Percentiles rank a stretch among this genome's conserved stretches.
phyloP scores from a whole-genome alignment of 352 stramenopile species.

The Pythium phragmitis region DNA sequence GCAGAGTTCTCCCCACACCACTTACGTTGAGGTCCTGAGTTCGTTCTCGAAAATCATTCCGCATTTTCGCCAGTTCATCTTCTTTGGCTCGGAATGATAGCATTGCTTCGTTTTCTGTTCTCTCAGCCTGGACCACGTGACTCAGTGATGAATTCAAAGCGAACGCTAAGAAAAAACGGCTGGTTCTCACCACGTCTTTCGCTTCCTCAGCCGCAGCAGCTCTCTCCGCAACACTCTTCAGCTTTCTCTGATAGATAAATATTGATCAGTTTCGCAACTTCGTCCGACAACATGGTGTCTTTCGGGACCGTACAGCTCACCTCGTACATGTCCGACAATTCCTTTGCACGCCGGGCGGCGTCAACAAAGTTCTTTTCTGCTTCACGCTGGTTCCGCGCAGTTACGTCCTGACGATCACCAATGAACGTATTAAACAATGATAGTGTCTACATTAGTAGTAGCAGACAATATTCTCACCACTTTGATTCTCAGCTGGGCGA shows the following conservation, averaged over 20 bases:
- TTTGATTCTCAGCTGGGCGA: conserved; percentile 54
- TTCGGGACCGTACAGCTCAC: conserved; percentile 10
- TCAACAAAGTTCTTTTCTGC: conserved; percentile 50
- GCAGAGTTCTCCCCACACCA: not conserved
- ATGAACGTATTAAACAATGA: not conserved
- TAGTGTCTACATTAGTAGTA: not conserved
- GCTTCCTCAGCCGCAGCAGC: conserved; percentile 54
- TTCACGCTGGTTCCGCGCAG: conserved; percentile 48
- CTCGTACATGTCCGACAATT: conserved; percentile 47
- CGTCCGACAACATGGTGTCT: not conserved
- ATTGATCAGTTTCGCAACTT: not conserved
- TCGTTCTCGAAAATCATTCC: conserved; percentile 49
- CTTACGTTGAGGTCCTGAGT: conserved; percentile 54
- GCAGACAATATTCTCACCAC: conserved; percentile 22
- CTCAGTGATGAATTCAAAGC: not conserved
- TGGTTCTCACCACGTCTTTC: conserved; percentile 42
- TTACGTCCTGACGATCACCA: conserved; percentile 33
- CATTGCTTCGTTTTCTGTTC: conserved; percentile 47
- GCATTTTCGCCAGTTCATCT: conserved; percentile 46
- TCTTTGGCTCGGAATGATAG: conserved; percentile 50
- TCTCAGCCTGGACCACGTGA: not conserved
- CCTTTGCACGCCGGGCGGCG: conserved; percentile 35
- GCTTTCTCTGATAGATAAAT: conserved; percentile 36
- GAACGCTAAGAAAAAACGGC: not conserved
- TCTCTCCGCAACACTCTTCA: conserved; percentile 46